Base-by-base conservation (phyloP, 495 filamentous ascomycete genomes). In the Extremus antarcticus region DNA sequence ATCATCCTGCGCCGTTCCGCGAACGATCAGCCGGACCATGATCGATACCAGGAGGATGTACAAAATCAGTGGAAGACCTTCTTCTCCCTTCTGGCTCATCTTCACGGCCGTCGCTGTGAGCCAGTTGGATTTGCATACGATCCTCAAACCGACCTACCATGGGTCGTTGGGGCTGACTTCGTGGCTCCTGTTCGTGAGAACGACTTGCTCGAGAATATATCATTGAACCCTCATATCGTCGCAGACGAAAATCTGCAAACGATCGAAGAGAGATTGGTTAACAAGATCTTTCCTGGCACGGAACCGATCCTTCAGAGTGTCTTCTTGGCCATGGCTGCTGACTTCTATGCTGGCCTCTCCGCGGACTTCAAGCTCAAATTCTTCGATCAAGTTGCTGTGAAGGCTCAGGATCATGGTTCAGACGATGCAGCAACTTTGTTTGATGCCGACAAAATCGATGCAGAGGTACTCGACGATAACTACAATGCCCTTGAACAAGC, bases 51-150 rank as follows among this genome's bases (percentile, higher is more conserved):
- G 41, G 68, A 70, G 25, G 81, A 85, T 25, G 83, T 83, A 40
- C 82, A 90, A 64, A 73, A 82, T 9, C 90, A 96, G 63, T 98
- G 92, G 94, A 80, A 84, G 41, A 77, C 87, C 43, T 94, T 92
- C 69, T 92, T 86, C 71, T 83, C 90, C 40, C 76, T 96, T 21
- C 76, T 90, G 47, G 73, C 81, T 13, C 90, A 97, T 64, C 76
- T 99, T 21, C 86, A 99, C 63, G 89, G 84, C 56, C 82, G 86
- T 56, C 78, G 90, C 63, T 82, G 84, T 4, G 88, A 95, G 63
- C 79, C 84, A 1, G 65, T 94, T 39, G 81, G 87, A 2, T 70
- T 97, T 29, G 79, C 81, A 0, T 85, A 83, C 57, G 94, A 97
- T 62, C 63, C 74, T 0, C 73, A 80, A 40, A 73, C 73, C 11